Conservation (phyloP, 2,329 filamentous ascomycete genomes). For the Epichloe brachyelytri region DNA sequence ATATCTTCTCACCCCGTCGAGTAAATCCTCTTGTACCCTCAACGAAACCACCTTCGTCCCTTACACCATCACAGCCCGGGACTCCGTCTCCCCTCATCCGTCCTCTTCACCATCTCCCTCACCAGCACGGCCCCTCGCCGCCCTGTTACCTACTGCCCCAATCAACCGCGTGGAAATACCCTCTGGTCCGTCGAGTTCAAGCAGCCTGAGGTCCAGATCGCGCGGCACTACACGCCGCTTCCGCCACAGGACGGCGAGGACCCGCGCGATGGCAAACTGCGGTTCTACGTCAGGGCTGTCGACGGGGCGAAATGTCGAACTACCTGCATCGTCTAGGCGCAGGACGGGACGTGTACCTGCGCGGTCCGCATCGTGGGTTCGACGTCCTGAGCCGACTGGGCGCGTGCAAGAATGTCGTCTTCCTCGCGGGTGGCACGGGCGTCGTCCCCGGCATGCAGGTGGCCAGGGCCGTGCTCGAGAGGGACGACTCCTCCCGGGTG, state of each 20-base stretch:
- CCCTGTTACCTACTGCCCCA: conserved; percentile 14
- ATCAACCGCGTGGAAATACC: conserved; percentile 26
- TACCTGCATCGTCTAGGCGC: conserved; percentile 57
- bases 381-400: conserved; percentile 26
- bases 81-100: conserved; percentile 52
- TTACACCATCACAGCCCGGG: conserved; percentile 49
- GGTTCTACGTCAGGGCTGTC: conserved; percentile 69
- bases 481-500: conserved; percentile 27
- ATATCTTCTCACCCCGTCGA: conserved; percentile 14
- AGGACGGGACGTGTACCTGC: conserved; percentile 56
- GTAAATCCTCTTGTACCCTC: conserved; percentile 24
- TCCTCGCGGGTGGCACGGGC: conserved; percentile 85
- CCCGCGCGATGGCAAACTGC: conserved; percentile 32
- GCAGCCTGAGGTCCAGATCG: conserved; percentile 88
- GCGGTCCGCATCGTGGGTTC: conserved; percentile 67
- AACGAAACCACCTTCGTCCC: conserved; percentile 49
- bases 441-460: conserved; percentile 83
- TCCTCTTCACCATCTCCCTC: conserved; percentile 52
- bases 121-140: conserved; percentile 14
- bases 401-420: conserved; percentile 43
- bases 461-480: conserved; percentile 46
- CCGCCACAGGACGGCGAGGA: conserved; percentile 34
- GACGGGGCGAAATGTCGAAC: conserved; percentile 72
- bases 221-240: conserved; percentile 79
- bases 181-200: conserved; percentile 88